Evolutionary conservation across 345 rosid genomes (phyloP).

Genomic region (Leavenworthia alabamica): DNA sequence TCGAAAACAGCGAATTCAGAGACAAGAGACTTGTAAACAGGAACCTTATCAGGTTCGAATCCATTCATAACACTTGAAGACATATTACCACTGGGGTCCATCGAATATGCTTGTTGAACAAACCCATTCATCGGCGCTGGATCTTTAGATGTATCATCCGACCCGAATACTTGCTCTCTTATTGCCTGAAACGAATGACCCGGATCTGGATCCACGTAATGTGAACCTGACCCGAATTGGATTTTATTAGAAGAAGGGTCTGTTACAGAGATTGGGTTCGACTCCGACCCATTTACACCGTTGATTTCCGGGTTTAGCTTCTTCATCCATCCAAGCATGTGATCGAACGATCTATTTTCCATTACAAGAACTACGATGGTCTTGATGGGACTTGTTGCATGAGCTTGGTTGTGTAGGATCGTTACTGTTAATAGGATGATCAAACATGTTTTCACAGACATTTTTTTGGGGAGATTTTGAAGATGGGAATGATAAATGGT

Average conservation of each 20-base stretch:
- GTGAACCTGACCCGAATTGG: slow-evolving; percentile 45
- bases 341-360: slow-evolving; percentile 96
- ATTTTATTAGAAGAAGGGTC: slow-evolving; percentile 47
- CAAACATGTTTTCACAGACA: too few species aligned
- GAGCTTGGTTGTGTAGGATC: slow-evolving; percentile 15
- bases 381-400: slow-evolving; percentile 44
- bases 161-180: slow-evolving; percentile 82
- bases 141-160: slow-evolving; percentile 45
- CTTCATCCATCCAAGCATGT: slow-evolving; percentile 99
- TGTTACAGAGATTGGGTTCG: slow-evolving; percentile 39
- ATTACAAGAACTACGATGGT: slow-evolving; percentile 72
- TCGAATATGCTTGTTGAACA: slow-evolving; percentile 67
- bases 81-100: slow-evolving; percentile 52
- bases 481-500: too few species aligned
- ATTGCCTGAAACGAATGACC: slow-evolving; percentile 96
- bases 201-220: slow-evolving; percentile 87
- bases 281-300: slow-evolving; percentile 69
- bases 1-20: slow-evolving; percentile 83
- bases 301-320: slow-evolving; percentile 74
- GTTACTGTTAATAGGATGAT: slow-evolving; percentile 7
- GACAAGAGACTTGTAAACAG: slow-evolving; percentile 76
- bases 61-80: slow-evolving; percentile 75
- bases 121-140: slow-evolving; percentile 89
- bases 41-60: slow-evolving; percentile 54
- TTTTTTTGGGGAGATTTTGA: too few species aligned